Conservation (phyloP, 192 early-diverging fungal genomes). For the Phlyctochytrium planicorne region DNA sequence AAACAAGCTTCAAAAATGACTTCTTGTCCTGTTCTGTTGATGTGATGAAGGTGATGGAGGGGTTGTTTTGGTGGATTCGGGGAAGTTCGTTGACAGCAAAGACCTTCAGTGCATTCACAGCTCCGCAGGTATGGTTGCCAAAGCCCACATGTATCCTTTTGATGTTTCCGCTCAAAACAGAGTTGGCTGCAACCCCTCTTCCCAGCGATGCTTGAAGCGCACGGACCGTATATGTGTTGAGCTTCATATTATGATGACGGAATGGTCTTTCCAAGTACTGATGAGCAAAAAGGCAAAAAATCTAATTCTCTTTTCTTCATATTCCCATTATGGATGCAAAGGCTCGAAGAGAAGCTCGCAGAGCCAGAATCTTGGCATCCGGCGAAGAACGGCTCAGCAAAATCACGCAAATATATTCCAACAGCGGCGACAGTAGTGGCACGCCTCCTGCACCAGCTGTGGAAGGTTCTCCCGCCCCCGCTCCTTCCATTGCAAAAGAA, state of each 20-base stretch:
- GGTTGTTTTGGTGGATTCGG: not conserved
- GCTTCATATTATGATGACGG: too few species aligned
- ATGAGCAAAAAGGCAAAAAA: too few species aligned
- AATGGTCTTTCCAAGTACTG: too few species aligned
- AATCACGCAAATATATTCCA: not conserved
- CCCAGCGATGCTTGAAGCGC: not conserved
- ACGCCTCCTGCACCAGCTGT: too few species aligned
- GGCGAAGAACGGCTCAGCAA: not conserved
- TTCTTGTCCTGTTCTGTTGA: not conserved
- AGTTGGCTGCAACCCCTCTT: too few species aligned
- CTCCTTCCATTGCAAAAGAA: too few species aligned
- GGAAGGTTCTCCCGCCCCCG: too few species aligned
- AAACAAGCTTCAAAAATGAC: not conserved
- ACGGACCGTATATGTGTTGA: not conserved
- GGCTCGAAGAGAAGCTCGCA: not conserved
- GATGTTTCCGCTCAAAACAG: too few species aligned
- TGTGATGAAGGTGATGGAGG: not conserved
- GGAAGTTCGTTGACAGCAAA: not conserved
- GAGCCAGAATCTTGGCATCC: not conserved
- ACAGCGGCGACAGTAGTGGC: too few species aligned
- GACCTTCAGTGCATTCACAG: not conserved
- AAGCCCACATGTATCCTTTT: conserved; percentile 1
- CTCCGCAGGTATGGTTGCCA: not conserved
- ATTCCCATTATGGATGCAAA: not conserved
- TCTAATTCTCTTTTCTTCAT: not conserved